A percentile compares a stretch with the other conserved stretches of the same genome.
Evolutionary conservation across 176 grass and related monocot species (phyloP).

Genomic region (Dactylis glomerata): DNA sequence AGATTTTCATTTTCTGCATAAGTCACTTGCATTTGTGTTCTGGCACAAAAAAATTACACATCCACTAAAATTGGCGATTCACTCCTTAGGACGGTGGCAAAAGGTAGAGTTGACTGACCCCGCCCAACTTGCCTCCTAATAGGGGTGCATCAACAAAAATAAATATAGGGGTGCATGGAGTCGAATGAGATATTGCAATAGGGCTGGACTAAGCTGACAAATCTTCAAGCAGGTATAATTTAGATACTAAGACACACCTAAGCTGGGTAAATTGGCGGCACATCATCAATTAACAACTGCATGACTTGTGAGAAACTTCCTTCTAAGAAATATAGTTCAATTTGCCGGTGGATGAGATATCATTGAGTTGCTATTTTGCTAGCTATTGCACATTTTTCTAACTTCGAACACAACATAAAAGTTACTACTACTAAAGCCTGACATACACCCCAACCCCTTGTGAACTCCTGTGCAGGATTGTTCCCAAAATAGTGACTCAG

Average conservation of each 20-base stretch:
- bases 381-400: neutral
- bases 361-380: neutral
- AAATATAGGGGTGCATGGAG: neutral
- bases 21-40: neutral
- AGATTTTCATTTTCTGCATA: neutral
- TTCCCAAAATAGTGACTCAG: neutral
- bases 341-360: neutral
- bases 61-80: neutral
- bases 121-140: neutral
- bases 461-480: neutral
- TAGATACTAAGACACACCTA: neutral
- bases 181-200: neutral
- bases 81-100: neutral
- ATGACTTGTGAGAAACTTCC: neutral
- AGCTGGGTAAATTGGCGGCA: neutral
- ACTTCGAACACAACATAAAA: neutral
- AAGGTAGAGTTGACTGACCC: neutral
- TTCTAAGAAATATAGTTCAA: neutral
- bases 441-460: neutral
- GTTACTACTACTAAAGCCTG: neutral
- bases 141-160: neutral
- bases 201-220: neutral
- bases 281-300: neutral
- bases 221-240: neutral
- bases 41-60: neutral